Percentiles rank a stretch among this genome's conserved stretches.
Conservation (phyloP, 306 rosid genomes). For the Lagenaria siceraria region DNA sequence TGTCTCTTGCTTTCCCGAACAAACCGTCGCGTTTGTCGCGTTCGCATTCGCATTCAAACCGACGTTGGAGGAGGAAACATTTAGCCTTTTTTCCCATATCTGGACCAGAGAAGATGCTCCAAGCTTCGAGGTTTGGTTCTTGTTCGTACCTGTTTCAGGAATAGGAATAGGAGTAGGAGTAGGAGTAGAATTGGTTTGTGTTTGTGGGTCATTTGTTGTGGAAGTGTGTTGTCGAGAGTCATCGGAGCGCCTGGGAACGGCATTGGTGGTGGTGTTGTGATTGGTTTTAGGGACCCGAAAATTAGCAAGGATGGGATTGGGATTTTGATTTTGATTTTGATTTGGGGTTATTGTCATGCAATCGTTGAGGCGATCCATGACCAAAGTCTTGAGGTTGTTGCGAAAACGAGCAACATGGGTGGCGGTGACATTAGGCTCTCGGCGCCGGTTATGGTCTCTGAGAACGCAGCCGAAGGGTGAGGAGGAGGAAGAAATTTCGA, state of each 20-base stretch:
- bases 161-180: neutral
- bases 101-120: constrained; percentile 84
- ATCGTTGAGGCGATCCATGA: constrained; percentile 16
- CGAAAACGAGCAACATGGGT: constrained; percentile 27
- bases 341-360: constrained; percentile 16
- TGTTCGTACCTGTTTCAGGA: neutral
- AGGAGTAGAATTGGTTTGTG: neutral
- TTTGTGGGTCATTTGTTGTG: neutral
- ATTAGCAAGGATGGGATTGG: neutral
- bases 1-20: neutral
- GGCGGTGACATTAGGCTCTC: constrained; percentile 25
- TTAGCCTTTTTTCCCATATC: constrained; percentile 85
- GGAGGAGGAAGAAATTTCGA: constrained; percentile 44
- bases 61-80: constrained; percentile 9
- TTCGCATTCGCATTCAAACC: neutral
- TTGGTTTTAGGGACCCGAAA: neutral
- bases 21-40: neutral
- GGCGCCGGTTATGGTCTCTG: constrained; percentile 44
- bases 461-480: constrained; percentile 51
- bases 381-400: constrained; percentile 39
- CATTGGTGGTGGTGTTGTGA: neutral
- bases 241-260: neutral
- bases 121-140: constrained; percentile 9
- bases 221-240: neutral
- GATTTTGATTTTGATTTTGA: too few relatives aligned